These are phyloP conservation scores for Colletotrichum tabaci DNA, from an alignment of 2,329 filamentous ascomycete genomes.

Conservation along the genomic window DNA sequence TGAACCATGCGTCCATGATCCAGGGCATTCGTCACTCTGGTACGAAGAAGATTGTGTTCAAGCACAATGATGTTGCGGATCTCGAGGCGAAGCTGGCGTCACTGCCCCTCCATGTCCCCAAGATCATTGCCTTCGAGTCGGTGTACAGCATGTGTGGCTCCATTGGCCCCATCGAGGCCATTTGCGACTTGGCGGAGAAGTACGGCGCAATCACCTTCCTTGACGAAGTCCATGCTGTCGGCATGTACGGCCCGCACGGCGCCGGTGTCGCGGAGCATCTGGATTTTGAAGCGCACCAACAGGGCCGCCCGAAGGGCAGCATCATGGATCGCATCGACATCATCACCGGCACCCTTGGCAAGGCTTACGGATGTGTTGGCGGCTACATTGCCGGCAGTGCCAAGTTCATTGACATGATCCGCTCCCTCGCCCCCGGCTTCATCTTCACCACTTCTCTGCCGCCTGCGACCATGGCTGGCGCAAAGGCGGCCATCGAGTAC, in stretches of 20 bases:
- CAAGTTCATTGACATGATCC: constrained; percentile 91
- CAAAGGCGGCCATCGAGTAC: constrained; percentile 92
- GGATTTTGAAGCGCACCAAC: constrained; percentile 88
- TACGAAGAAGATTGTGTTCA: constrained; percentile 98
- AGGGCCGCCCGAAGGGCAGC: constrained; percentile 82
- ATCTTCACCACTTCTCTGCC: constrained; percentile 99
- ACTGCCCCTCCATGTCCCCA: constrained; percentile 86
- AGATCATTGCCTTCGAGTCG: constrained; percentile 99
- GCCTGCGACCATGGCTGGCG: constrained; percentile 96
- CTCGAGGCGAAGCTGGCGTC: constrained; percentile 93
- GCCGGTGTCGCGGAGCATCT: constrained; percentile 98
- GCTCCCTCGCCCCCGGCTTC: constrained; percentile 95
- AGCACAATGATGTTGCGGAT: constrained; percentile 96
- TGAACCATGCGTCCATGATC: constrained; percentile 99
- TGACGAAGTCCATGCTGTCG: constrained; percentile 98
- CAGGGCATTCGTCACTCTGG: constrained; percentile 98
- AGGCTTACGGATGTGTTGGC: constrained; percentile 97
- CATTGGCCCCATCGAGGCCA: constrained; percentile 94
- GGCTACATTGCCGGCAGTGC: constrained; percentile 95
- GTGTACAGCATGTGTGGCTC: constrained; percentile 99
- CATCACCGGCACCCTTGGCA: constrained; percentile 96
- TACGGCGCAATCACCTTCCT: constrained; percentile 98
- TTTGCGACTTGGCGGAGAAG: constrained; percentile 96
- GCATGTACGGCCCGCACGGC: constrained; percentile 97
- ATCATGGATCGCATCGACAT: constrained; percentile 98